These are phyloP conservation scores for Vigna angularis DNA, from an alignment of 306 rosid genomes.

Conservation along the genomic window DNA sequence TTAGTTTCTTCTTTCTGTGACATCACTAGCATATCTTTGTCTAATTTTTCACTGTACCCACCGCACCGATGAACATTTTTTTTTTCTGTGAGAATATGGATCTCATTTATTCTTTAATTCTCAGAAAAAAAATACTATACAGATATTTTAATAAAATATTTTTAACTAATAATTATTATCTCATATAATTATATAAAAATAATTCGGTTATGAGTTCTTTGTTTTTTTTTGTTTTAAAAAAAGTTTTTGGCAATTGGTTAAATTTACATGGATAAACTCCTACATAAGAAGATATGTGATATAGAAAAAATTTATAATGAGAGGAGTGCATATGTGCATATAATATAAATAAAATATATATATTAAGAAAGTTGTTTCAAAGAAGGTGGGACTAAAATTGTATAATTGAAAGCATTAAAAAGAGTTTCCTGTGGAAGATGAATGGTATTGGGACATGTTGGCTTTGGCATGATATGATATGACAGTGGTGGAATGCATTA, in stretches of 20 bases:
- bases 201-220: too few species aligned
- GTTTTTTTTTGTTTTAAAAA: too few species aligned
- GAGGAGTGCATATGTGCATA: not conserved
- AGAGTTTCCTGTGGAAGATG: not conserved
- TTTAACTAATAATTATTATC: too few species aligned
- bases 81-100: not conserved
- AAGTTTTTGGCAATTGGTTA: too few species aligned
- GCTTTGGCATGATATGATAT: not conserved
- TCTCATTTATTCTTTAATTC: not conserved
- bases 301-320: too few species aligned
- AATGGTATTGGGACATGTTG: not conserved
- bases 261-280: too few species aligned
- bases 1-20: constrained; percentile 26
- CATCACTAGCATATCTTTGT: not conserved
- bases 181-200: too few species aligned
- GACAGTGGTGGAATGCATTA: constrained; percentile 34
- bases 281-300: too few species aligned
- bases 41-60: constrained; percentile 20
- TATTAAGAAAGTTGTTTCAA: too few species aligned
- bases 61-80: not conserved
- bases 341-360: too few species aligned
- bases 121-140: too few species aligned
- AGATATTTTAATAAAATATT: too few species aligned
- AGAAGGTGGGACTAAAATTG: not conserved
- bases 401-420: not conserved